Evolutionary conservation across 306 rosid genomes (phyloP), one percentile per base, ranked within the genome.

Genomic region (Sindora glabra): DNA sequence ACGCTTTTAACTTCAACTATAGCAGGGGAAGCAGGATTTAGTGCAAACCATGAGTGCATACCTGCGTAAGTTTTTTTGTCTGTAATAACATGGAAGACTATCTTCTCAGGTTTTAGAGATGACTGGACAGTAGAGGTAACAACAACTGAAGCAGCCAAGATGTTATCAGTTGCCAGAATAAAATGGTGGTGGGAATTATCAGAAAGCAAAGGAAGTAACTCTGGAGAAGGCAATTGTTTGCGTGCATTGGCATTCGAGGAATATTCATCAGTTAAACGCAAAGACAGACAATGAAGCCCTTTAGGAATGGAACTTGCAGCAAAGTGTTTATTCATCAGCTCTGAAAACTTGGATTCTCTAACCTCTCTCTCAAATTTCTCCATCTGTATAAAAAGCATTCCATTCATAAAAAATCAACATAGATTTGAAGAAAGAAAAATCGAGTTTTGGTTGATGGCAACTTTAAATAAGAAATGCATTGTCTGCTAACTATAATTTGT

Each of bases 11-110:
- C 95, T 79, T 94, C 99, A 70, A 94, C 87, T 60, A 89, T 77
- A 45, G 99, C 97, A 50, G 99, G 99, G 65, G 81, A 70, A 55
- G 65, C 72, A 11, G 99, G 83, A 71, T 94, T 94, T 60, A 94
- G 69, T 11, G 99, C 97, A 82, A 94, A 94, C 99, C 99, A 94
- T 26, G 99, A 94, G 87, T 89, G 99, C 99, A 94, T 94, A 59
- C 95, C 97, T 10, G 94, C 92, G 13, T 89, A 94, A 25, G 99
- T 94, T 72, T 94, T 89, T 77, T 89, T 94, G 76, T 94, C 99
- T 1, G 99, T 94, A 62, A 94, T 89, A 77, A 94, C 76, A 84
- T 94, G 99, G 74, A 94, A 94, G 72, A 94, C 97, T 63, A 94
- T 80, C 60, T 82, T 82, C 64, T 82, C 97, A 67, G 99, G 95